These are phyloP conservation scores for Rhodotorula sp. DNA, from an alignment of 1,284 basidiomycete species.

Conservation along the genomic window DNA sequence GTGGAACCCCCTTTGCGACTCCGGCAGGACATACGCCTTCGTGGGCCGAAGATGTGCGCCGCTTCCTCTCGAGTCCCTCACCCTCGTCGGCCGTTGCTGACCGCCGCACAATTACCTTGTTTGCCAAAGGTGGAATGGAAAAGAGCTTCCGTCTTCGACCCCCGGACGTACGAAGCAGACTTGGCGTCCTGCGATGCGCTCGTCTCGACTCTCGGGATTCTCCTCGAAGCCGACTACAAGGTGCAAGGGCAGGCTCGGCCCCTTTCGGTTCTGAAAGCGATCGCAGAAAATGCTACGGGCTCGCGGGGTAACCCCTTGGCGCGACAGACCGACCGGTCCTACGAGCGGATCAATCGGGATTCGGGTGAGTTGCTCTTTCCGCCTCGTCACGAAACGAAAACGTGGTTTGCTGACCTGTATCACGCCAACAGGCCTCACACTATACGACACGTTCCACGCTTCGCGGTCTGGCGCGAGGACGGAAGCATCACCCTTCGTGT, in stretches of 20 bases:
- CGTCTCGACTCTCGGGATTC: constrained; percentile 91
- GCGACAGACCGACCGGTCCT: constrained; percentile 54
- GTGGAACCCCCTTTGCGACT: constrained; percentile 78
- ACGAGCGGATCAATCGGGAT: constrained; percentile 84
- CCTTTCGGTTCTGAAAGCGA: constrained; percentile 55
- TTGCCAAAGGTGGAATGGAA: constrained; percentile 71
- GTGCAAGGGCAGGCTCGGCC: constrained; percentile 59
- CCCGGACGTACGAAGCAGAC: constrained; percentile 68
- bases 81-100: constrained; percentile 17
- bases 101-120: constrained; percentile 24
- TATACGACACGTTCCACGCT: constrained; percentile 22
- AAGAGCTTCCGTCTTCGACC: constrained; percentile 72
- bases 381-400: not conserved
- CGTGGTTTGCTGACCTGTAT: not conserved
- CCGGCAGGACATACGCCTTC: constrained; percentile 84
- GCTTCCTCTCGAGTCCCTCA: not conserved
- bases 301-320: constrained; percentile 46
- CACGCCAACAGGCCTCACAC: constrained; percentile 8
- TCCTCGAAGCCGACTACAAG: constrained; percentile 88
- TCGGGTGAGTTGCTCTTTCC: constrained; percentile 62
- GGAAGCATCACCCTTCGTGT: constrained; percentile 70
- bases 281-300: constrained; percentile 50
- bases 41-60: constrained; percentile 70
- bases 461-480: constrained; percentile 57
- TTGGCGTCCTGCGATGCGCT: constrained; percentile 70